Base-by-base conservation (phyloP, 768 basidiomycete genomes). In the Suillus subluteus region DNA sequence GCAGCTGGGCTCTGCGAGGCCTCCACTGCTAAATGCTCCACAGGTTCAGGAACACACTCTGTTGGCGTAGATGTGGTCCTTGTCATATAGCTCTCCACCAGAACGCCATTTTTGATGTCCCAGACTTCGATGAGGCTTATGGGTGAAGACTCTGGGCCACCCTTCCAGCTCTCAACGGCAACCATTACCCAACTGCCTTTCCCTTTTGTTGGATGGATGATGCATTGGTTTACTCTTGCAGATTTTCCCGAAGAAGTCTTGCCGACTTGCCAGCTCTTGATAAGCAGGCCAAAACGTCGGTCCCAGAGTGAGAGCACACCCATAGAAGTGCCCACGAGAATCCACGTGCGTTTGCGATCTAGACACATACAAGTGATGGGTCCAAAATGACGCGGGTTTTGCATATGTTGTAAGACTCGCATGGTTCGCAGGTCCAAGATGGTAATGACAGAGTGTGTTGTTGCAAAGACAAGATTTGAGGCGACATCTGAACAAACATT, bases 281-380 rank as follows among this genome's bases (percentile, higher is more conserved):
- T 82, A 5, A 91, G 81, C 23, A 98, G 81, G 1, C 96, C 96
- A 70, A 99, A 99, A 12, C 97, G 91, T 52, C 95, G 88, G 79
- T 99, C 98, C 96, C 96, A 99, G 3, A 99, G 83, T 0, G 92
- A 89, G 15, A 99, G 79, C 16, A 91, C 87, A 6, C 97, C 98
- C 2, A 86, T 87, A 3, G 91, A 87, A 1, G 97, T 98, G 3
- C 94, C 97, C 21, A 92, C 89, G 15, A 98, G 82, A 32, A 97
- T 83, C 97, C 97, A 99, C 6, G 92, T 86, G 32, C 86, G 88
- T 73, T 91, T 93, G 41, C 88, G 87, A 74, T 97, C 96, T 56
- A 95, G 76, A 70, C 94, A 97, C 65, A 97, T 76, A 48, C 88
- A 86, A 0, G 95, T 92, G 67, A 98, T 94, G 0, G 95, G 88